Evolutionary conservation across 768 basidiomycete genomes (phyloP).

Genomic region (Baorangia bicolor): DNA sequence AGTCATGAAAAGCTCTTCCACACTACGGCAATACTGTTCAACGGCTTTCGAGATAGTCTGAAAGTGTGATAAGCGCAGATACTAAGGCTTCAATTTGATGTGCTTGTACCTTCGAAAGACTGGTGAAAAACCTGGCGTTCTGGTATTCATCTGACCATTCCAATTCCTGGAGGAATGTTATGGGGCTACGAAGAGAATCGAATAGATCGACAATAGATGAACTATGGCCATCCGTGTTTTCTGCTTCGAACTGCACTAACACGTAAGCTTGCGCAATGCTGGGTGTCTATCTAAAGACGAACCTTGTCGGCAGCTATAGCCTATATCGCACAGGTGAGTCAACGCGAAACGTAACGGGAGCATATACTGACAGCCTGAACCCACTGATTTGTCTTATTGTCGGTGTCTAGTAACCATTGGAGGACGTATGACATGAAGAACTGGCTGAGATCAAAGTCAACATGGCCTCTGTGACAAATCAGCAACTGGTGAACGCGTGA

Average conservation of each 20-base stretch:
- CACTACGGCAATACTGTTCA: constrained; percentile 84
- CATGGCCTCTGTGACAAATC: constrained; percentile 42
- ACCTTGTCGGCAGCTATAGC: constrained; percentile 86
- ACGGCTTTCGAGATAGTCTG: constrained; percentile 91
- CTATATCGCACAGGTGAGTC: constrained; percentile 35
- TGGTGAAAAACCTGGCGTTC: constrained; percentile 86
- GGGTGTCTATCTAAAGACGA: constrained; percentile 6
- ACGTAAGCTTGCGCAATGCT: constrained; percentile 1
- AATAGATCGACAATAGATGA: constrained; percentile 98
- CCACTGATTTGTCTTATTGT: constrained; percentile 91
- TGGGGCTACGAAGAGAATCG: constrained; percentile 88
- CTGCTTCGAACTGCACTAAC: constrained; percentile 64
- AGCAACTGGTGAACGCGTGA: background rate
- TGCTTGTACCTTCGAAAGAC: constrained; percentile 71
- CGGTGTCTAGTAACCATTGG: constrained; percentile 86
- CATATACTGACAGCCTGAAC: constrained; percentile 73
- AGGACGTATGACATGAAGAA: constrained; percentile 89
- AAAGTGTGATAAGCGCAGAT: background rate
- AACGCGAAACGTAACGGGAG: background rate
- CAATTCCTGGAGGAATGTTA: constrained; percentile 82
- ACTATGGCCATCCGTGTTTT: constrained; percentile 80
- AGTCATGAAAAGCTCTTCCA: constrained; percentile 88
- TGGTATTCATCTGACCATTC: constrained; percentile 93
- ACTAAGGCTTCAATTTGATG: background rate
- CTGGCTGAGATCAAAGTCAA: constrained; percentile 65